Conservation (phyloP, 495 filamentous ascomycete genomes). For the Podospora comata region DNA sequence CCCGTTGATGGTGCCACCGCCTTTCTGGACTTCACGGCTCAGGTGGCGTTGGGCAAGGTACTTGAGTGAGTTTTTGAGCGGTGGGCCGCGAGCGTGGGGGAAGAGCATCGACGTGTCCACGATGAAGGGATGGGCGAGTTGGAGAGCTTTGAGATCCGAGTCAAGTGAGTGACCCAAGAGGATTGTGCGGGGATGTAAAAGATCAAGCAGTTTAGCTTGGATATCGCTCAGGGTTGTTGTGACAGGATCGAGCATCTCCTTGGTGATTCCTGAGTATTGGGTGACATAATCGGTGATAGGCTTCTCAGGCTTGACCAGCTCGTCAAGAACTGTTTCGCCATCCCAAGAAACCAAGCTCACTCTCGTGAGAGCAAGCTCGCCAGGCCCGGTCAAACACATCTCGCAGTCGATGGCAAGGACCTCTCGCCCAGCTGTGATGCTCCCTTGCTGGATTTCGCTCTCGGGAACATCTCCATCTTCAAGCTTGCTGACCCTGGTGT, state of each 20-base stretch:
- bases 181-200: constrained; percentile 73
- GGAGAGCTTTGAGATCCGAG: constrained; percentile 79
- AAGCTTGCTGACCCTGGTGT: constrained; percentile 64
- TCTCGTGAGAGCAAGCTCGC: constrained; percentile 75
- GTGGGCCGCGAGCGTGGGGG: constrained; percentile 52
- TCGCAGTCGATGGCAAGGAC: constrained; percentile 89
- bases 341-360: constrained; percentile 87
- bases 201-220: constrained; percentile 66
- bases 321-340: constrained; percentile 75
- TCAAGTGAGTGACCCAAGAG: constrained; percentile 90
- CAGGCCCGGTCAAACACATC: constrained; percentile 83
- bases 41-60: constrained; percentile 79
- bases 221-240: constrained; percentile 83
- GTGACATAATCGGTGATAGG: constrained; percentile 90
- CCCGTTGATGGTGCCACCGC: constrained; percentile 54
- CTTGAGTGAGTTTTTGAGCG: constrained; percentile 71
- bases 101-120: constrained; percentile 86
- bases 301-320: constrained; percentile 83
- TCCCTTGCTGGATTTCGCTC: constrained; percentile 69
- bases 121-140: constrained; percentile 85
- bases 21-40: constrained; percentile 79
- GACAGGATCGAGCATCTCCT: constrained; percentile 71
- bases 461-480: constrained; percentile 67
- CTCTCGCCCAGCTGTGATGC: constrained; percentile 78
- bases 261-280: constrained; percentile 84